Evolutionary conservation across 2,329 filamentous ascomycete species (phyloP), one percentile per base, ranked within the genome.

Genomic region (Penicillium sp.): DNA sequence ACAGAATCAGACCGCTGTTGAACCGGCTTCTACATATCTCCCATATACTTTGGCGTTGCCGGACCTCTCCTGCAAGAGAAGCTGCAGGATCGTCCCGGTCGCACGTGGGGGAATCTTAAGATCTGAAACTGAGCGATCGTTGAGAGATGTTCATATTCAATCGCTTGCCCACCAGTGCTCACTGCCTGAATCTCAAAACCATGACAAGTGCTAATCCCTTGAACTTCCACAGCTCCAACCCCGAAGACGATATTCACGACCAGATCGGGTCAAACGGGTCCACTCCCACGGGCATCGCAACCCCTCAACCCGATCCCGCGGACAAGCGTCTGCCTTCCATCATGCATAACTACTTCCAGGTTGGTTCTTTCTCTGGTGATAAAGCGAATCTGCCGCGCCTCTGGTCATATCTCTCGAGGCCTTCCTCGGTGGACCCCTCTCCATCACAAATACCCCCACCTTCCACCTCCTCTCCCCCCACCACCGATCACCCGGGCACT

Each of bases 331-430:
- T 96, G 75, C 95, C 95, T 69, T 91, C 92, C 76, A 96, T 98
- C 82, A 90, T 95, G 85, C 86, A 88, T 78, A 96, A 90, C 84
- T 97, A 95, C 84, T 96, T 98, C 86, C 95, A 99, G 94, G 95
- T 99, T 96, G 89, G 95, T 97, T 86, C 86, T 84, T 87, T 86
- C 83, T 87, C 86, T 84, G 87, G 86, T 84, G 86, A 88, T 88
- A 84, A 85, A 84, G 75, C 78, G 79, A 82, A 64, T 73, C 67
- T 75, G 66, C 71, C 74, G 62, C 75, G 73, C 67, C 69, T 74
- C 68, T 73, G 74, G 69, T 72, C 75, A 64, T 76, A 72, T 69
- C 69, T 71, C 70, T 67, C 66, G 50, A 69, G 66, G 60, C 42
- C 67, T 47, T 61, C 60, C 25, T 34, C 38, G 25, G 51, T 41